Conservation (phyloP, 331 rosid genomes). For the Erythrophleum ivorense region DNA sequence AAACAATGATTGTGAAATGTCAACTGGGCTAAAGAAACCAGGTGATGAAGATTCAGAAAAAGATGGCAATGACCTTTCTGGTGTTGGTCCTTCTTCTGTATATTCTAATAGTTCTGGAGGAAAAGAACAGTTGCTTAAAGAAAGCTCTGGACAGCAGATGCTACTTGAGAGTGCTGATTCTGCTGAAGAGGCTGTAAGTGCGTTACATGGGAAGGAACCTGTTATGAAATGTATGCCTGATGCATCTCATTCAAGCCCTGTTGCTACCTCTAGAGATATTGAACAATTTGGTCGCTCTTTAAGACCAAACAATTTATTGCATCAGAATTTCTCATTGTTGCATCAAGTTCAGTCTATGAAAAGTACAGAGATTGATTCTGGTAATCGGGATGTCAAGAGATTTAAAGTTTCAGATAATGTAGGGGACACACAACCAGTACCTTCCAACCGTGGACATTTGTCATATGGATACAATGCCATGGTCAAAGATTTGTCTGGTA, state of each 20-base stretch:
- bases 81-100: conserved; percentile 50
- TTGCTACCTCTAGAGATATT: conserved; percentile 74
- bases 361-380: conserved; percentile 66
- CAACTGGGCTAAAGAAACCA: conserved; percentile 50
- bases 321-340: conserved; percentile 65
- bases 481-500: conserved; percentile 56
- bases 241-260: conserved; percentile 64
- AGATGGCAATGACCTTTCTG: conserved; percentile 55
- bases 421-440: conserved; percentile 55
- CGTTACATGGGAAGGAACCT: conserved; percentile 59
- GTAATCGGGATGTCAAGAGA: conserved; percentile 75
- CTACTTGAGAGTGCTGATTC: conserved; percentile 60
- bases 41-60: conserved; percentile 57
- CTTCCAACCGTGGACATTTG: conserved; percentile 60
- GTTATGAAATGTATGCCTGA: conserved; percentile 50
- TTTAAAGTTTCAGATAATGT: conserved; percentile 72
- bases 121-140: conserved; percentile 51
- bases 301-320: conserved; percentile 68
- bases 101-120: conserved; percentile 55
- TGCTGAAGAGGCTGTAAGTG: conserved; percentile 51
- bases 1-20: conserved; percentile 47
- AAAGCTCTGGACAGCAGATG: conserved; percentile 56
- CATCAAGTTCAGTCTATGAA: conserved; percentile 76
- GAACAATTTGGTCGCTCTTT: conserved; percentile 89
- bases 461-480: conserved; percentile 52